Conservation (phyloP, 805 yeast species). For the Candida suzukii region DNA sequence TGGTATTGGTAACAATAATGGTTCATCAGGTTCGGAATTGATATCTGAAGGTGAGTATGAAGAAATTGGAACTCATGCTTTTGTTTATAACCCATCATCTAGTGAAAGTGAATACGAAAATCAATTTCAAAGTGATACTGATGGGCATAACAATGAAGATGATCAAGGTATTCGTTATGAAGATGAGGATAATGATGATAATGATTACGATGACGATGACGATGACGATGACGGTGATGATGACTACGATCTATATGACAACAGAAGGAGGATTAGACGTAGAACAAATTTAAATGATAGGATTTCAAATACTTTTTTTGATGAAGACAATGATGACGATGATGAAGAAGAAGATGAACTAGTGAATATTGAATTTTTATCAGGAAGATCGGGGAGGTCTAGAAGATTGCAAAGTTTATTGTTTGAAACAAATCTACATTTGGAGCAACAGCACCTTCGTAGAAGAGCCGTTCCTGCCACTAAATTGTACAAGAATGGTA, state of each 20-base stretch:
- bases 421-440: constrained; percentile 16
- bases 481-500: constrained; percentile 20
- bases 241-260: too few relatives aligned
- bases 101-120: background rate
- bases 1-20: too few relatives aligned
- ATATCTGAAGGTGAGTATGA: background rate
- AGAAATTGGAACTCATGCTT: background rate
- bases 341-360: constrained; percentile 16
- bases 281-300: too few relatives aligned
- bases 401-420: constrained; percentile 21
- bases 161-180: background rate
- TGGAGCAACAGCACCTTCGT: constrained; percentile 21
- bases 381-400: constrained; percentile 26
- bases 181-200: background rate
- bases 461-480: constrained; percentile 17
- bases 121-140: background rate
- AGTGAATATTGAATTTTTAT: constrained; percentile 18
- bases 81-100: background rate
- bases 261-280: too few relatives aligned
- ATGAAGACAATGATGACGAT: constrained; percentile 15
- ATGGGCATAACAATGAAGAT: background rate
- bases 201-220: constrained; percentile 5
- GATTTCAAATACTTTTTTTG: too few relatives aligned
- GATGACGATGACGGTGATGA: constrained; percentile 8
- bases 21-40: background rate